Base-by-base conservation (phyloP, 2,329 filamentous ascomycete genomes). In the Sarocladium oryzae region DNA sequence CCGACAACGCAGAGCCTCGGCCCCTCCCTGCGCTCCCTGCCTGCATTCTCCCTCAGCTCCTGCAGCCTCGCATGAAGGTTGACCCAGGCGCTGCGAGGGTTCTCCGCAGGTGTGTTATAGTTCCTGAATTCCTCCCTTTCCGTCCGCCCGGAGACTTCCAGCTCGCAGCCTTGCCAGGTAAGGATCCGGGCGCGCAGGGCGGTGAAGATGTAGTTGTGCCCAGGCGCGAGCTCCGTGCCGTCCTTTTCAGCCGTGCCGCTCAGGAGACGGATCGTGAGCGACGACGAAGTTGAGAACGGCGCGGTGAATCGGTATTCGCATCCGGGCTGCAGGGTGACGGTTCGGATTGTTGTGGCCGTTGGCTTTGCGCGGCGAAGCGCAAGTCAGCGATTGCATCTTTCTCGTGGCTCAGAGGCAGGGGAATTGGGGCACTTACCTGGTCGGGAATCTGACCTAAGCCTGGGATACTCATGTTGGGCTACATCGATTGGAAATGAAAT, bases 11-110 rank as follows among this genome's bases (percentile, higher is more conserved):
- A 74, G 1, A 97, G 82, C n/a, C 92, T 75, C 1, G 93, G 93
- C 0, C 89, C 89, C 55, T 84, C 71, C 3, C 57, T 57, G 2
- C 65, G 56, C 1, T 64, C 62, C 4, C 73, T 66, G 35, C 75
- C 73, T 1, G 85, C 83, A 38, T 78, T 74, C 13, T 81, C 76
- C 16, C 93, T 80, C 64, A 89, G 69, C 28, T 81, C 79, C 62
- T 92, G 85, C 13, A 99, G 81, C 56, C 88, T 86, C 62, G 92
- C 89, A 68, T 99, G 93, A 8, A 93, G 77, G 63, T 96, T 97
- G 51, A 90, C 73, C 68, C 90, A 87, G 56, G 84, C 79, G 52
- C 85, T 80, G 74, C 91, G 86, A 3, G 89, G 86, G 28, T 90
- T 95, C 63, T 93, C 88, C 60, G 89, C 85, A 0, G 88, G 70